Base-by-base conservation (phyloP, 1,139 yeast genomes). In the Blastobotrys capitulatus region DNA sequence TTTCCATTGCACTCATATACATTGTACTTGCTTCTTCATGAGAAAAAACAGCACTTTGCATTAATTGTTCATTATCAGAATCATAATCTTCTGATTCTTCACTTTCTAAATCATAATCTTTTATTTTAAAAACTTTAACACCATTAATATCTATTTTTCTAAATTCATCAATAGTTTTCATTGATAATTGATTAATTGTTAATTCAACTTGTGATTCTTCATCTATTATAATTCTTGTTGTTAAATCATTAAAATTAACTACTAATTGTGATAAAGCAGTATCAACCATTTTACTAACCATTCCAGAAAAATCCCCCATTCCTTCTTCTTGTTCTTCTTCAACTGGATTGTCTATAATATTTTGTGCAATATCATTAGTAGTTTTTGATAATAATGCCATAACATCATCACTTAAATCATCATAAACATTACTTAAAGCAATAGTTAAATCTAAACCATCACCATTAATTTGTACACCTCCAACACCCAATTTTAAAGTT, bases 11-110 rank as follows among this genome's bases (percentile, higher is more conserved):
- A 66, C 95, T 86, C 90, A 86, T 80, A 62, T 86, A 88, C 31
- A 88, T 76, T 1, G 94, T 82, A 44, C 80, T 77, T 1, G 86
- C 84, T 54, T 83, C 85, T 47, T 78, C 82, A 48, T 79, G 84
- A 0, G 92, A 80, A 58, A 82, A 82, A 37, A 81, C 72, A 69
- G 80, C 76, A 58, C 89, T 82, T 45, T 79, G 78, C 68, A 78
- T 69, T 51, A 86, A 71, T 8, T 73, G 71, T 1, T 70, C 72
- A 37, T 62, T 63, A 12, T 64, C 63, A 9, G 61, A 62, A 7
- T 64, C 65, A 9, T 69, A 19, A 74, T 57, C 25, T 22, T 22
- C 25, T 22, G 25, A 5, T 5, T 25, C 34, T 12, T 31, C 50
- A 18, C 42, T 26, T 18, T 34, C 48, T 19, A 39, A 42, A 19